A percentile compares a stretch with the other conserved stretches of the same genome.
Conservation (phyloP, 2,329 filamentous ascomycete genomes). For the Scolecobasidium constrictum region DNA sequence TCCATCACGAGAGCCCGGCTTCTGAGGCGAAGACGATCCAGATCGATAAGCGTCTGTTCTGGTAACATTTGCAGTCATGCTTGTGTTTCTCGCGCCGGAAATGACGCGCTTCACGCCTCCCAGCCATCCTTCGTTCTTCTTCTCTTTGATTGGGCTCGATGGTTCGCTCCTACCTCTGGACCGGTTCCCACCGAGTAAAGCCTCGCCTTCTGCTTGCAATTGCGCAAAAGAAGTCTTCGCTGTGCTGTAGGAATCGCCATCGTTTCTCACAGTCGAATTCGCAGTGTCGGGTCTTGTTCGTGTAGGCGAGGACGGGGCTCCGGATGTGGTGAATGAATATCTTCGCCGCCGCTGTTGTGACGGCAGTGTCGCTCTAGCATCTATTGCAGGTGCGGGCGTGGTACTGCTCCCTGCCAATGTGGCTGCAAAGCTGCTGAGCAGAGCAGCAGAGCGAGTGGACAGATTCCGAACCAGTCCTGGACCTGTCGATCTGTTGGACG, state of each 20-base stretch:
- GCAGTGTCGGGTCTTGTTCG: too few species aligned
- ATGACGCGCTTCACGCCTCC: conserved; percentile 56
- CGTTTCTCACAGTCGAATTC: conserved; percentile 13
- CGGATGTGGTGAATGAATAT: neutral
- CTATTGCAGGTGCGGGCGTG: neutral
- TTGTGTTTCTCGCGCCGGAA: conserved; percentile 7
- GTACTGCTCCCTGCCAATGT: conserved; percentile 23
- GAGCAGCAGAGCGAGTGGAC: conserved; percentile 31
- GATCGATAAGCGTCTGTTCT: neutral
- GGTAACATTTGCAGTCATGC: neutral
- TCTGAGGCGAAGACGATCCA: neutral
- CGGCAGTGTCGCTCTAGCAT: conserved; percentile 3
- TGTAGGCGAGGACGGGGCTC: neutral
- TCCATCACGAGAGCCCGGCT: neutral
- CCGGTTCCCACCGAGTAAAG: conserved; percentile 33
- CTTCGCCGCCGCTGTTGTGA: conserved; percentile 4
- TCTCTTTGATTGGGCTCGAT: conserved; percentile 26
- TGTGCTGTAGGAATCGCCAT: conserved; percentile 40
- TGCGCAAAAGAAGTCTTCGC: conserved; percentile 38
- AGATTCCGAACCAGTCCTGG: conserved; percentile 25
- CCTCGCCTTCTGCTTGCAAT: conserved; percentile 41
- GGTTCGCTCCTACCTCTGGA: conserved; percentile 13
- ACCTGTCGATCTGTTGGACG: conserved; percentile 13
- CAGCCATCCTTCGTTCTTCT: conserved; percentile 43
- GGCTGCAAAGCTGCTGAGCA: conserved; percentile 22